These are phyloP conservation scores for Halophytophthora batemanensis DNA, from an alignment of 352 stramenopile species.

Conservation along the genomic window DNA sequence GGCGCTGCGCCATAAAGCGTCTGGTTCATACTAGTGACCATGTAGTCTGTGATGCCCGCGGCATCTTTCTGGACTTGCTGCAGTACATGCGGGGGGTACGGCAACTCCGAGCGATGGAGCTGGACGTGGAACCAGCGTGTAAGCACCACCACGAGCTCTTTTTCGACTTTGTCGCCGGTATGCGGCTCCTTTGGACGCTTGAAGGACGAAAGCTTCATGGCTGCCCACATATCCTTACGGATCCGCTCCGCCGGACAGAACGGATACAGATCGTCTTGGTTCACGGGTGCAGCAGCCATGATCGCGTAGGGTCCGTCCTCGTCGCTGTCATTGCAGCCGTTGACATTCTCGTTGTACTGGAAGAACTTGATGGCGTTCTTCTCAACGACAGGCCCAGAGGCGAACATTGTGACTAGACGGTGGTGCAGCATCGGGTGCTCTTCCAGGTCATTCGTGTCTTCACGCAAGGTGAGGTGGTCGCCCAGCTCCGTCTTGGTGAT, in stretches of 20 bases:
- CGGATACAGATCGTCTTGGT: constrained; percentile 29
- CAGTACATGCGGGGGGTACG: constrained; percentile 12
- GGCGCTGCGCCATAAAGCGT: constrained; percentile 14
- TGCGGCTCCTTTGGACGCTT: constrained; percentile 14
- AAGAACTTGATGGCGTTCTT: constrained; percentile 39
- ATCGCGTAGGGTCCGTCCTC: constrained; percentile 12
- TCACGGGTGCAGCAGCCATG: constrained; percentile 23
- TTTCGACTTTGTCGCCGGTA: neutral
- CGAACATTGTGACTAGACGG: constrained; percentile 24
- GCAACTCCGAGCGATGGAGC: constrained; percentile 16
- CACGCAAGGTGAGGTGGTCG: constrained; percentile 33
- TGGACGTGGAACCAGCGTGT: constrained; percentile 20
- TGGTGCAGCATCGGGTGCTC: constrained; percentile 28
- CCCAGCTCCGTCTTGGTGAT: constrained; percentile 34
- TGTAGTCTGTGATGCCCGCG: constrained; percentile 17
- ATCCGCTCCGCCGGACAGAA: constrained; percentile 22
- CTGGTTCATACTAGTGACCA: constrained; percentile 31
- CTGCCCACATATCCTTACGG: constrained; percentile 22
- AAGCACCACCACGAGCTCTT: constrained; percentile 27
- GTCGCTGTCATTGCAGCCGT: constrained; percentile 7
- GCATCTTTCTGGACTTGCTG: constrained; percentile 15
- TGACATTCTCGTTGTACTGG: constrained; percentile 7
- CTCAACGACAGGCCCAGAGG: constrained; percentile 22
- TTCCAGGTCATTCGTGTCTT: constrained; percentile 33
- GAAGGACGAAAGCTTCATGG: constrained; percentile 24